phyloP scores from a whole-genome alignment of 1,284 basidiomycete species.

The Xerocomus minutiporus region DNA sequence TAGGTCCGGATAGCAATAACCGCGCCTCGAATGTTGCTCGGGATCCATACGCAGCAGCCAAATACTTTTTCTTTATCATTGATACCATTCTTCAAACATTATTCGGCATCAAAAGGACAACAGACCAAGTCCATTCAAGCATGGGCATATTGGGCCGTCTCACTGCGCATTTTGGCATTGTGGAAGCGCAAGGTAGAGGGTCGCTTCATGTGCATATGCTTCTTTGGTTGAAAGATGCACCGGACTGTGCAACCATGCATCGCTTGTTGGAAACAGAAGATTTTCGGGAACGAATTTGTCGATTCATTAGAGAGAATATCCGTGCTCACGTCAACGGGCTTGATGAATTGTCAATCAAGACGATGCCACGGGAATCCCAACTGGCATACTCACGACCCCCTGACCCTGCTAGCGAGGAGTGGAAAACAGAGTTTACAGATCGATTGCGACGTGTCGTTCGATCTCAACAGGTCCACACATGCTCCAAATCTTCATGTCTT shows the following conservation, averaged over 20 bases:
- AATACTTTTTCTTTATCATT: conserved; percentile 34
- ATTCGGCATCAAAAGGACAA: conserved; percentile 19
- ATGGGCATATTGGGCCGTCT: conserved; percentile 17
- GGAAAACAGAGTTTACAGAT: background rate
- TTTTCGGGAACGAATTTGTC: background rate
- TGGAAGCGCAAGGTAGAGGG: conserved; percentile 26
- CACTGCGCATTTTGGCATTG: conserved; percentile 14
- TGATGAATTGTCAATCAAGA: background rate
- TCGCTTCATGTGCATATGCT: conserved; percentile 11
- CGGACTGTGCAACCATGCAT: conserved; percentile 13
- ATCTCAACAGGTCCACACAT: conserved; percentile 10
- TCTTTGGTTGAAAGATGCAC: conserved; percentile 10
- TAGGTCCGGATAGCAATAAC: conserved; percentile 17
- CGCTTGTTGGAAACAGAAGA: background rate
- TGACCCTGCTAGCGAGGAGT: background rate
- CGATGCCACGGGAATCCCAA: background rate
- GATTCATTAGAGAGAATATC: conserved; percentile 2
- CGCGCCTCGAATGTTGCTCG: conserved; percentile 27
- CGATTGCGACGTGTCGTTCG: background rate
- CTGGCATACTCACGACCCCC: conserved; percentile 3
- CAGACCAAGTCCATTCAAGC: conserved; percentile 18
- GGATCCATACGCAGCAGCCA: conserved; percentile 33
- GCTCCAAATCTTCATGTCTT: conserved; percentile 1
- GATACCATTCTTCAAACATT: conserved; percentile 19
- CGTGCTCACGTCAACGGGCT: conserved; percentile 4